Base-by-base conservation (phyloP, 1,284 basidiomycete genomes). In the Trametes polyzona region DNA sequence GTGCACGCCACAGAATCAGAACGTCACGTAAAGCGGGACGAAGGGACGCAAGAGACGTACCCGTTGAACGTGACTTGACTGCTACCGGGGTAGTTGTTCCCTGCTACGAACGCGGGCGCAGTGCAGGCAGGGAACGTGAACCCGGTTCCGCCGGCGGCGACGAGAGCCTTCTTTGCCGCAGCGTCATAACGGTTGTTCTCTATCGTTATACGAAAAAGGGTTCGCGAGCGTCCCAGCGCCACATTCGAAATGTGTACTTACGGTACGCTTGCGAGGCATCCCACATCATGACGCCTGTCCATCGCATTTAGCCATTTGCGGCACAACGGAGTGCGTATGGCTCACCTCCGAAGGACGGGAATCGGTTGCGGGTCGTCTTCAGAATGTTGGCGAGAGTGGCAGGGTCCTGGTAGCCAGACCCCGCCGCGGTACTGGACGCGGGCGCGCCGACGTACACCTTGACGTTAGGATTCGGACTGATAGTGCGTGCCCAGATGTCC, bases 211-310 rank as follows among this genome's bases (percentile, higher is more conserved):
- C 35, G 37, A 36, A 33, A 37, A 32, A 21, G n/a, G 39, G n/a
- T 19, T 17, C 21, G 19, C 36, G 10, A 55, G 17, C 24, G 27
- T 29, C 32, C 14, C 4, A 6, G 14, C 3, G 21, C 46, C 3
- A 17, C 7, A 8, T 48, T 43, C 26, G 39, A 35, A 29, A 26
- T 26, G 39, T 44, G 40, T 14, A 70, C 75, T 52, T 67, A 84
- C 84, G 79, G 61, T 82, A 86, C 12, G 87, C 86, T 69, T 88
- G 85, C 40, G 85, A 87, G 36, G 79, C 82, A 67, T 87, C 87
- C 86, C 86, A 90, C 42, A 90, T 67, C 85, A 88, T 89, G 16
- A 88, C 82, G 26, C 87, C 62, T 63, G 42, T 14, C 24, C 19
- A 46, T 32, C 54, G 35, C 19, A 52, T 59, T 30, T 54, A 48